phyloP scores from a whole-genome alignment of 345 rosid genomes.

The Lepidium aucheri region DNA sequence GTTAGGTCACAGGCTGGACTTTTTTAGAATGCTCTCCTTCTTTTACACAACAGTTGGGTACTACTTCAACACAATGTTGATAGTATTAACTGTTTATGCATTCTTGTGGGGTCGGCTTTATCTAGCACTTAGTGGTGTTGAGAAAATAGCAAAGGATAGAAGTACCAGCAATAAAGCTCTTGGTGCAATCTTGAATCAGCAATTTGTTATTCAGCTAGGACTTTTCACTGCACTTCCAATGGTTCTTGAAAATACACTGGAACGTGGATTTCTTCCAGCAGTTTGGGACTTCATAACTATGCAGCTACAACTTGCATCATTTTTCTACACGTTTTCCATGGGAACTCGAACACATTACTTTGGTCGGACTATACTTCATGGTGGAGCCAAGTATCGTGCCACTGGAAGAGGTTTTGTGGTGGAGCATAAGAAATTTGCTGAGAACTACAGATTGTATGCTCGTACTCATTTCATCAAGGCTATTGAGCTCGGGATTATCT shows the following conservation, averaged over 20 bases:
- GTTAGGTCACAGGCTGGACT: constrained; percentile 93
- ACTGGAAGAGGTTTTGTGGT: constrained; percentile 98
- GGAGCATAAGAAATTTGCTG: constrained; percentile 88
- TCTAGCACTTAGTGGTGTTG: constrained; percentile 91
- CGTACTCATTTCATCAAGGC: constrained; percentile 90
- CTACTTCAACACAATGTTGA: constrained; percentile 93
- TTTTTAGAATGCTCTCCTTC: constrained; percentile 94
- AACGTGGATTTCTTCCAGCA: constrained; percentile 90
- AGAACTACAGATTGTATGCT: constrained; percentile 77
- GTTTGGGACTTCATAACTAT: constrained; percentile 93
- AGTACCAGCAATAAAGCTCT: constrained; percentile 68
- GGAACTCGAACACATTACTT: constrained; percentile 95
- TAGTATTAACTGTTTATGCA: constrained; percentile 79
- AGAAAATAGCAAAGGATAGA: constrained; percentile 45
- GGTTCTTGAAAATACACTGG: constrained; percentile 92
- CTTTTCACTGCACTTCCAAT: constrained; percentile 94
- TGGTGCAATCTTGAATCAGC: constrained; percentile 81
- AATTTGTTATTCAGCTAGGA: constrained; percentile 87
- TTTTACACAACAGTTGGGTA: constrained; percentile 93
- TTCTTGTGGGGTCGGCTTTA: constrained; percentile 96
- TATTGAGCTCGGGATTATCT: constrained; percentile 74
- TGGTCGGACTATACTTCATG: constrained; percentile 94
- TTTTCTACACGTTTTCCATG: constrained; percentile 94
- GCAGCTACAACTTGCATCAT: constrained; percentile 92
- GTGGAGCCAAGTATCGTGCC: constrained; percentile 96